phyloP scores from a whole-genome alignment of 805 yeast species.

The Dipodascus geniculatus region DNA sequence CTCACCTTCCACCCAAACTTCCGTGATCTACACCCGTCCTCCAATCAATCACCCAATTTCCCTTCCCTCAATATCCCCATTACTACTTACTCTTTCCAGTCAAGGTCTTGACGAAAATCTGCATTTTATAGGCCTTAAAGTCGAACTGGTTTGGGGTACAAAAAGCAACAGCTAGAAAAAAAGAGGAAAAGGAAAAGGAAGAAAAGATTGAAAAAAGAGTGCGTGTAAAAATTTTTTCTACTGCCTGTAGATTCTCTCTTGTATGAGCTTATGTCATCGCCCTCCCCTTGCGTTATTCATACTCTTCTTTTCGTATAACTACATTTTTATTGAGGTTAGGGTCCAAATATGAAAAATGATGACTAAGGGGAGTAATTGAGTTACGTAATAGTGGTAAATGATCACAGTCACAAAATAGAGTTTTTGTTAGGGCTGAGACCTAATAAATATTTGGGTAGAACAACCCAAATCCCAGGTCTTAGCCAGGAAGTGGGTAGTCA shows the following conservation, averaged over 20 bases:
- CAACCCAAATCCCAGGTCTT: no score
- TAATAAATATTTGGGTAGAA: background rate
- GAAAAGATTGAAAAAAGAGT: background rate
- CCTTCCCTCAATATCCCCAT: no score
- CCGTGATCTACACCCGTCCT: no score
- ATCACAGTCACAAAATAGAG: background rate
- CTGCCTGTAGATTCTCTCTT: background rate
- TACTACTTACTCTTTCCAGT: conserved; percentile 24
- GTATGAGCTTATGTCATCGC: background rate
- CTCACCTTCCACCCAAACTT: no score
- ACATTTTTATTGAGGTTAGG: background rate
- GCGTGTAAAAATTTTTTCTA: background rate
- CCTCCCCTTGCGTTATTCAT: no score
- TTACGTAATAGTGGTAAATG: no score
- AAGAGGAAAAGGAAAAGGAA: background rate
- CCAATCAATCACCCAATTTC: no score
- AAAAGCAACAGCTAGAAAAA: conserved; percentile 1
- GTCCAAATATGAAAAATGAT: background rate
- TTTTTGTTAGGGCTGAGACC: background rate
- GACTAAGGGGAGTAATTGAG: no score
- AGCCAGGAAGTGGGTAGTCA: no score
- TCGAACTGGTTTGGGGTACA: conserved; percentile 1
- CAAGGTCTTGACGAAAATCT: conserved; percentile 25
- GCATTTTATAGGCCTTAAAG: background rate
- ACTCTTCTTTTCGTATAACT: background rate